Conservation (phyloP, 2,329 filamentous ascomycete genomes). For the Penicillium sp. region DNA sequence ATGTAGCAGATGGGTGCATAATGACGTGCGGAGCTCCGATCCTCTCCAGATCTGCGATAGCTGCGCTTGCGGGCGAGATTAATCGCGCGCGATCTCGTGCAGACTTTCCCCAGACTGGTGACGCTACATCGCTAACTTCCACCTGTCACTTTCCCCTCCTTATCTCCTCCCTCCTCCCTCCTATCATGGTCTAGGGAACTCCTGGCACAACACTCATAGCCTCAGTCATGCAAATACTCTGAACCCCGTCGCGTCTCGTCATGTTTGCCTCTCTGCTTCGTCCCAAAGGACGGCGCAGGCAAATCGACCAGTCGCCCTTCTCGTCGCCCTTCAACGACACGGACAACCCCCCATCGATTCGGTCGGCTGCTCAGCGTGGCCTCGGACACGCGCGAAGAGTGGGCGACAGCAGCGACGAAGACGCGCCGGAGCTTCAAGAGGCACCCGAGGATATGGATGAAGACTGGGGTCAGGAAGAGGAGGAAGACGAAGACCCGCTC, state of each 20-base stretch:
- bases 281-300: conserved; percentile 18
- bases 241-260: conserved; percentile 2
- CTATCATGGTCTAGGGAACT: no score
- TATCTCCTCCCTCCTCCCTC: conserved; percentile 5
- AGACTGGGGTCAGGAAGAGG: conserved; percentile 35
- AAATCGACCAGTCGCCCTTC: conserved; percentile 18
- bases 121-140: background rate
- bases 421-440: conserved; percentile 27
- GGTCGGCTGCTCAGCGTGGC: conserved; percentile 9
- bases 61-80: background rate
- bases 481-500: conserved; percentile 45
- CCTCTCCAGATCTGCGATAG: conserved; percentile 9
- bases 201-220: background rate
- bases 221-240: conserved; percentile 7
- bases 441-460: conserved; percentile 40
- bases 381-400: conserved; percentile 8
- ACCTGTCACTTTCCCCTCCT: background rate
- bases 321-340: conserved; percentile 10
- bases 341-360: conserved; percentile 19
- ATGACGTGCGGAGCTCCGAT: conserved; percentile 8
- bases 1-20: conserved; percentile 5
- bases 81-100: conserved; percentile 1
- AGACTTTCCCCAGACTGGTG: conserved; percentile 11
- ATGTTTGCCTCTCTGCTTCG: conserved; percentile 26
- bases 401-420: conserved; percentile 14